These are phyloP conservation scores for Delphinella strobiligena DNA, from an alignment of 2,329 filamentous ascomycete genomes.

Conservation along the genomic window DNA sequence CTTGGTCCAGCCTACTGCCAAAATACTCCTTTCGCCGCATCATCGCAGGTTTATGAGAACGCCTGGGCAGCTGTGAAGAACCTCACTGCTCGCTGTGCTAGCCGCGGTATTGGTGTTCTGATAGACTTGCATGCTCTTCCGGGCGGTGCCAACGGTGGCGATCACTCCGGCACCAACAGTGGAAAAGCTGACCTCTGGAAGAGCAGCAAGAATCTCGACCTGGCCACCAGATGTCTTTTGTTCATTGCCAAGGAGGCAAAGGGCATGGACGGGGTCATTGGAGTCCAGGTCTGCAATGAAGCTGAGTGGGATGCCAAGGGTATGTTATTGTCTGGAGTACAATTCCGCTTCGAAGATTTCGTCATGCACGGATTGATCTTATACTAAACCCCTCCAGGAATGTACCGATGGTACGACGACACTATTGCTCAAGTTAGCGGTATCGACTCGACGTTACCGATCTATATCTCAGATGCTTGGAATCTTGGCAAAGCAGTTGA, in stretches of 20 bases:
- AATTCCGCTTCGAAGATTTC: too few relatives aligned
- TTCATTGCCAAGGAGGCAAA: slow-evolving; percentile 39
- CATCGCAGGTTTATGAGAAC: slow-evolving; percentile 36
- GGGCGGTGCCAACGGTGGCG: slow-evolving; percentile 44
- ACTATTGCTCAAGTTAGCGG: slow-evolving; percentile 34
- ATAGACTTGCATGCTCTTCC: slow-evolving; percentile 48
- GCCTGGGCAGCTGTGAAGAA: slow-evolving; percentile 41
- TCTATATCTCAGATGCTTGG: slow-evolving; percentile 50
- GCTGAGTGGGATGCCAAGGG: slow-evolving; percentile 34
- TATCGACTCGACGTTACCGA: slow-evolving; percentile 39
- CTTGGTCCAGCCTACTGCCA: slow-evolving; percentile 39
- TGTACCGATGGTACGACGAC: slow-evolving; percentile 47
- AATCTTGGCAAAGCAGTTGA: slow-evolving; percentile 33
- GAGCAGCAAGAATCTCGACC: slow-evolving; percentile 28
- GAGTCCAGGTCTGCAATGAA: slow-evolving; percentile 49
- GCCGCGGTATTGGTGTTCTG: slow-evolving; percentile 42
- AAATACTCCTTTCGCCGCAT: slow-evolving; percentile 40
- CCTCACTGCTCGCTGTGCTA: slow-evolving; percentile 33
- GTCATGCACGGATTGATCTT: neutral
- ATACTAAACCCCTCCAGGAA: slow-evolving; percentile 16
- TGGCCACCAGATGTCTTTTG: slow-evolving; percentile 35
- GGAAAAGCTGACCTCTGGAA: slow-evolving; percentile 42
- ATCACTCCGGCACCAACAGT: slow-evolving; percentile 44
- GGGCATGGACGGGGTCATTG: slow-evolving; percentile 35
- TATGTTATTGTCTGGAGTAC: neutral